Base-by-base conservation (phyloP, 495 filamentous ascomycete genomes). In the Hyphodiscus hymeniophilus region DNA sequence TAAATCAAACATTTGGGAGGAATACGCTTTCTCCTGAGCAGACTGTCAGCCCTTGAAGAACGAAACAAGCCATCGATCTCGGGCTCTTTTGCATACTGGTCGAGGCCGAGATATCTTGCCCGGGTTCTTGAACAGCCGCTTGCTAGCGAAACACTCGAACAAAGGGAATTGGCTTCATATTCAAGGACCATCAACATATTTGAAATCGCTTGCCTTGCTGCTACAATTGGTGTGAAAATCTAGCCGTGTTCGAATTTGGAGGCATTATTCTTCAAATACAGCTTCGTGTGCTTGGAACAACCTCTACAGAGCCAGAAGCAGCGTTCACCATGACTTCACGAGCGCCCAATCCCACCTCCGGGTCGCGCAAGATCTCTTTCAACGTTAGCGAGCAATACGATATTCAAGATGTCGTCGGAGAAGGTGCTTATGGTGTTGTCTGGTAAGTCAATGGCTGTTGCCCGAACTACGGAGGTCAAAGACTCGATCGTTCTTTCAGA, bases 371-470 rank as follows among this genome's bases (percentile, higher is more conserved):
- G 80, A 99, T 99, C 63, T 95, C 89, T 36, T 99, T 99, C 80
- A 99, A 99, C 60, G 94, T 99, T 35, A 95, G 89, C 56, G 94
- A 99, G 61, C 94, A 99, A 67, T 99, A 99, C 65, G 94, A 97
- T 57, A 97, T 99, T 52, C 89, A 95, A 63, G 94, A 99, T 79
- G 94, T 99, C 32, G 94, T 99, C 39, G 94, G 94, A 46, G 94
- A 99, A 66, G 94, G 94, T 56, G 94, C 94, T 52, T 99, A 99
- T 60, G 94, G 94, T 61, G 94, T 99, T 55, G 94, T 99, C 48
- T 97, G 92, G 91, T 97, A 78, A 70, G 85, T 59, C 21, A 11
- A 40, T 18, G 7, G 36, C 36, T 8, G 8, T 33, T 33, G 30
- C 8, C 30, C 17, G 15, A 15, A 18, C 6, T n/a, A 6, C 34